Evolutionary conservation across 345 rosid genomes (phyloP).

Genomic region (Brassica incana): DNA sequence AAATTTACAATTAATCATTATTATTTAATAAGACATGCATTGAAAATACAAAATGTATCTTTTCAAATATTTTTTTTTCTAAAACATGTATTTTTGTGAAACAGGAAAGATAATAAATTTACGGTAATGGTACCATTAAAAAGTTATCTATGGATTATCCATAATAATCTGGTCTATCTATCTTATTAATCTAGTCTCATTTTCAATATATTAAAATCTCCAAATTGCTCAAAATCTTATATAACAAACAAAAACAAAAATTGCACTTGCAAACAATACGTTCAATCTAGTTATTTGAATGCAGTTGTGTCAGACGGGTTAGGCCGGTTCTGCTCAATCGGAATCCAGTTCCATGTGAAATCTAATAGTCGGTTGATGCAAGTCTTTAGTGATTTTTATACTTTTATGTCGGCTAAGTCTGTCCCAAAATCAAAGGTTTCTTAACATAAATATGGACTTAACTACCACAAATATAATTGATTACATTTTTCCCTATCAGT

Average conservation of each 20-base stretch:
- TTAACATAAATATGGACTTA: slow-evolving; percentile 1
- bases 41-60: too few species aligned
- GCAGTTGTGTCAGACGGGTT: not conserved
- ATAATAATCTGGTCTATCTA: not conserved
- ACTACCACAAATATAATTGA: not conserved
- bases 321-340: slow-evolving; percentile 5
- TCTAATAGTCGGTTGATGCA: not conserved
- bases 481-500: not conserved
- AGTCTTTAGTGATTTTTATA: slow-evolving; percentile 1
- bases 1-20: too few species aligned
- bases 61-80: too few species aligned
- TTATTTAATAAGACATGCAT: too few species aligned
- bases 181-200: not conserved
- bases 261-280: not conserved
- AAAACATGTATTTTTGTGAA: too few species aligned
- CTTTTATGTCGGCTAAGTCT: not conserved
- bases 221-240: not conserved
- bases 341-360: not conserved
- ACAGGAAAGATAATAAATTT: not conserved
- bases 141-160: not conserved
- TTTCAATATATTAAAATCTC: not conserved
- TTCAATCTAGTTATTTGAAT: not conserved
- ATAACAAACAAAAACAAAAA: not conserved
- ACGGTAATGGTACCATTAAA: not conserved
- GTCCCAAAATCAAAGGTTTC: not conserved